Evolutionary conservation across 768 basidiomycete genomes (phyloP).

Genomic region (Mycena floridula): DNA sequence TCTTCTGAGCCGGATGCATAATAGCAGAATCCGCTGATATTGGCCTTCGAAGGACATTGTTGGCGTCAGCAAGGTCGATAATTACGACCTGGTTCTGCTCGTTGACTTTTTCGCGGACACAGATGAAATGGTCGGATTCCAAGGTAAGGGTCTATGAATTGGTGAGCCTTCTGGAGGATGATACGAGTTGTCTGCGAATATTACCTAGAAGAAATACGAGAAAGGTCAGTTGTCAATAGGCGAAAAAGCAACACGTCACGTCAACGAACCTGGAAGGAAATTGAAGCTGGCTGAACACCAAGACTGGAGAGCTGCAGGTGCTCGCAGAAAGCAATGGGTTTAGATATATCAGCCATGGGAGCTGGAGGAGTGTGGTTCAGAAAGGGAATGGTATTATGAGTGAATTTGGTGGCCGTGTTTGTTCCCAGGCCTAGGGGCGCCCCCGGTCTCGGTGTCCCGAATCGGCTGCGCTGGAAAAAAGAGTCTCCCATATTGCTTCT

Average conservation of each 20-base stretch:
- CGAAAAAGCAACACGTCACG: conserved; percentile 32
- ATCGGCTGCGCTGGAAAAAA: too few species aligned
- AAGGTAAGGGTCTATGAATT: conserved; percentile 74
- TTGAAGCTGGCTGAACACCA: conserved; percentile 93
- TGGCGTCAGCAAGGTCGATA: conserved; percentile 94
- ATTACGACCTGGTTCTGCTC: conserved; percentile 98
- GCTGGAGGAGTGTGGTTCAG: too few species aligned
- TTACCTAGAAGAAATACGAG: conserved; percentile 8
- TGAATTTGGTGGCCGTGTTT: too few species aligned
- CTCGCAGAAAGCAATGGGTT: conserved; percentile 86
- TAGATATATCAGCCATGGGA: conserved; percentile 46
- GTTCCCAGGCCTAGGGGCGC: too few species aligned
- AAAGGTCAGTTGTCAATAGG: conserved; percentile 18
- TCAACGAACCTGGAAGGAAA: conserved; percentile 96
- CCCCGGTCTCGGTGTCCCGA: too few species aligned
- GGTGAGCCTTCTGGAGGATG: conserved; percentile 8
- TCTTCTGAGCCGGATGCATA: conserved; percentile 96
- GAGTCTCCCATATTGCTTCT: too few species aligned
- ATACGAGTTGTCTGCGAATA: conserved; percentile 22
- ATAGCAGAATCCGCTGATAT: conserved; percentile 99
- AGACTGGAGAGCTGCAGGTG: conserved; percentile 93
- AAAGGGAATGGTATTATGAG: too few species aligned
- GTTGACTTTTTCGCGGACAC: conserved; percentile 91
- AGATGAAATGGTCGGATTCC: conserved; percentile 98
- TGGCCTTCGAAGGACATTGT: conserved; percentile 92